A percentile compares a stretch with the other conserved stretches of the same genome.
Conservation (phyloP, 1,284 basidiomycete genomes). For the Rhodotorula sp. region DNA sequence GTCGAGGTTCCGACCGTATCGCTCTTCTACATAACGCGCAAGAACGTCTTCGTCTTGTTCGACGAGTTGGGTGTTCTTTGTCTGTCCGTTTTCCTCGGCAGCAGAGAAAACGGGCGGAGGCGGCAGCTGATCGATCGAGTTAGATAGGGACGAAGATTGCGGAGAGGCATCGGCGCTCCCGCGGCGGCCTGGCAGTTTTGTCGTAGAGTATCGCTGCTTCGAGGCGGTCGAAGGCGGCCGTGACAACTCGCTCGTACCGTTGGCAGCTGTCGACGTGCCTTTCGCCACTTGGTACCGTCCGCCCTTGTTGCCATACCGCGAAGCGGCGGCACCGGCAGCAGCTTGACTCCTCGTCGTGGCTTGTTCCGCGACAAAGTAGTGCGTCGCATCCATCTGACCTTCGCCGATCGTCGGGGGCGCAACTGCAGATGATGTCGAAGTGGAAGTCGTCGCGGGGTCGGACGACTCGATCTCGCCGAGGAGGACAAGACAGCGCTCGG, state of each 20-base stretch:
- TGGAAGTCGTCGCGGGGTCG: constrained; percentile 1
- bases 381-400: not conserved
- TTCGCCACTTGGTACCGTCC: constrained; percentile 12
- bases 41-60: constrained; percentile 53
- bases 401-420: not conserved
- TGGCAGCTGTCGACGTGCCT: not conserved
- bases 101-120: not conserved
- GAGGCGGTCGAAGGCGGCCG: constrained; percentile 3
- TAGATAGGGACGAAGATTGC: constrained; percentile 9
- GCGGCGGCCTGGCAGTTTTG: constrained; percentile 3
- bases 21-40: constrained; percentile 74
- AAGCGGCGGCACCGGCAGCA: not conserved
- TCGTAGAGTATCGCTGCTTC: constrained; percentile 20
- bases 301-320: constrained; percentile 23
- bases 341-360: not conserved
- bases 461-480: constrained; percentile 55
- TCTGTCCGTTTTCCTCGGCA: constrained; percentile 1
- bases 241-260: constrained; percentile 1
- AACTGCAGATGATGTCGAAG: not conserved
- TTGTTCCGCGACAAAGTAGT: not conserved
- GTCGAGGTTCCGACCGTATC: constrained; percentile 91
- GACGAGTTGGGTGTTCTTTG: constrained; percentile 15
- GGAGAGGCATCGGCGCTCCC: constrained; percentile 1
- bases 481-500: constrained; percentile 74
- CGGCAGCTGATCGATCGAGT: constrained; percentile 30